Percentiles rank a stretch among this genome's conserved stretches.
These are phyloP conservation scores for Thuja plicata DNA, from an alignment of 83 land plant genomes.

Conservation along the genomic window DNA sequence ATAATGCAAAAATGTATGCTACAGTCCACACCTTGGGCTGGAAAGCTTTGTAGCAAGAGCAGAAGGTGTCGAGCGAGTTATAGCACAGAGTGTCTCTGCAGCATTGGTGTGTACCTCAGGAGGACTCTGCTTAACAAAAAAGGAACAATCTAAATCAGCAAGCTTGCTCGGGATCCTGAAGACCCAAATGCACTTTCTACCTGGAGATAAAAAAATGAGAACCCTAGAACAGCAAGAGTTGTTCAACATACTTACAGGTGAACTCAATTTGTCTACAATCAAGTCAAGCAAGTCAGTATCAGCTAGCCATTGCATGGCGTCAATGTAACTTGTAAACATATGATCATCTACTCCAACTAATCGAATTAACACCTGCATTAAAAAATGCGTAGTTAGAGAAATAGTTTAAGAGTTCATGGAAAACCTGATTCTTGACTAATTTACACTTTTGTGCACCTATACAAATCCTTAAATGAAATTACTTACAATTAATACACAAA, in stretches of 20 bases:
- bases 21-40: conserved; percentile 65
- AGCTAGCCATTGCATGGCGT: conserved; percentile 85
- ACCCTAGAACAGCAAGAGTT: neutral
- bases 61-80: conserved; percentile 84
- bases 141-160: neutral
- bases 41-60: conserved; percentile 78
- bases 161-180: neutral
- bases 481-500: neutral
- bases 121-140: conserved; percentile 50
- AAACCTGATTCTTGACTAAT: neutral
- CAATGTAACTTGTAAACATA: conserved; percentile 57
- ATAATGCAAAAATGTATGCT: neutral
- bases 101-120: conserved; percentile 98
- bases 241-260: conserved; percentile 53
- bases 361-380: conserved; percentile 75
- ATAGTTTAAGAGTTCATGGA: neutral
- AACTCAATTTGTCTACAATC: conserved; percentile 93
- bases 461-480: neutral
- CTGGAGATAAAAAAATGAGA: conserved; percentile 7
- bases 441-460: neutral
- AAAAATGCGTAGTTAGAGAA: neutral
- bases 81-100: conserved; percentile 89
- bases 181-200: neutral
- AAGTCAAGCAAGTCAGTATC: conserved; percentile 83
- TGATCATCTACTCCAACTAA: conserved; percentile 94